Conservation (phyloP, 1,284 basidiomycete species). For the Singerocomus inundabilis region DNA sequence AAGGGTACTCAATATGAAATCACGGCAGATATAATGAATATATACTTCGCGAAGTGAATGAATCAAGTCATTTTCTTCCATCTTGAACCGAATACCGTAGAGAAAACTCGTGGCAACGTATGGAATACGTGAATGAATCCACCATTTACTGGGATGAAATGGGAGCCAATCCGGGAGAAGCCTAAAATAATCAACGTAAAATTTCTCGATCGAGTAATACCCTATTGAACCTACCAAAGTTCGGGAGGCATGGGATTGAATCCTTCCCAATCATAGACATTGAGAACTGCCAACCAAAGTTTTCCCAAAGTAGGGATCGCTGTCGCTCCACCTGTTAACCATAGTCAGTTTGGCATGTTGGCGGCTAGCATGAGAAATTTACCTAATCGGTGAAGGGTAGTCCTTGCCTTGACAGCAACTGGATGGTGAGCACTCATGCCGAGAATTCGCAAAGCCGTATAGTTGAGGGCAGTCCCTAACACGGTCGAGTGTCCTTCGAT, state of each 20-base stretch:
- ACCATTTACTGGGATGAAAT: constrained; percentile 95
- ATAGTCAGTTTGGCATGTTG: constrained; percentile 4
- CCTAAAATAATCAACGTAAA: constrained; percentile 42
- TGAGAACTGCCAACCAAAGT: constrained; percentile 92
- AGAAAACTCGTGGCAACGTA: constrained; percentile 92
- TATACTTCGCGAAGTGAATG: constrained; percentile 74
- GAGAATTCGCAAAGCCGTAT: constrained; percentile 81
- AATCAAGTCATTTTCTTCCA: constrained; percentile 80
- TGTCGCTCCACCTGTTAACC: constrained; percentile 67
- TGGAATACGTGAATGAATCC: constrained; percentile 95
- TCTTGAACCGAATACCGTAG: constrained; percentile 78
- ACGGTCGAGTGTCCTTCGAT: constrained; percentile 92
- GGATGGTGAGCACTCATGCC: constrained; percentile 85
- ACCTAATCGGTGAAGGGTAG: constrained; percentile 78
- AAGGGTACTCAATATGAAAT: constrained; percentile 2
- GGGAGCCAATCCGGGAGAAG: constrained; percentile 89
- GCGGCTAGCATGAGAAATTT: constrained; percentile 6
- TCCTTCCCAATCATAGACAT: constrained; percentile 96
- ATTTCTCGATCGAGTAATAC: background rate
- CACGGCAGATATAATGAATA: background rate
- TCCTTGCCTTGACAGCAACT: constrained; percentile 73
- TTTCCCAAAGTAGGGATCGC: constrained; percentile 96
- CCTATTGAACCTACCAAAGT: constrained; percentile 63
- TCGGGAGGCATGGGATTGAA: constrained; percentile 93
- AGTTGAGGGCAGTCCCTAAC: constrained; percentile 95